Conservation (phyloP, 2,329 filamentous ascomycete genomes). For the Alternaria sp. region DNA sequence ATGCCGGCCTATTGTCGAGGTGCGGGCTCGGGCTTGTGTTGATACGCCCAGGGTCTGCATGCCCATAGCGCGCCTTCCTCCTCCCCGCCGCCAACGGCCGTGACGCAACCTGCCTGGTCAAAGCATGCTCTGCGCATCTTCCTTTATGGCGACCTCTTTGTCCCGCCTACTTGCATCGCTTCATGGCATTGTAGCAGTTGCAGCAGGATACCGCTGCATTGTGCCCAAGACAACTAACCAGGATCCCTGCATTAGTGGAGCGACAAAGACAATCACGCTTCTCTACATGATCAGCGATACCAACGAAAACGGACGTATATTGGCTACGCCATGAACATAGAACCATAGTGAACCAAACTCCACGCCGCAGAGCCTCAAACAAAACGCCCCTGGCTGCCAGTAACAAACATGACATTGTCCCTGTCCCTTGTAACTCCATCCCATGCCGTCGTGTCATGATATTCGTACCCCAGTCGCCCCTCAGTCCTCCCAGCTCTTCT, state of each 20-base stretch:
- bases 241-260: neutral
- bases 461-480: conserved; percentile 1
- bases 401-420: conserved; percentile 16
- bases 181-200: neutral
- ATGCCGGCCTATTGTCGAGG: conserved; percentile 18
- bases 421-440: conserved; percentile 26
- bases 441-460: conserved; percentile 22
- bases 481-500: conserved; percentile 98
- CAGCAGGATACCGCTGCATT: neutral
- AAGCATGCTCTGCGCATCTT: neutral
- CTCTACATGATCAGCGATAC: neutral
- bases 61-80: conserved; percentile 30
- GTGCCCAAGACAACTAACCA: neutral
- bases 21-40: conserved; percentile 25
- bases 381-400: conserved; percentile 9
- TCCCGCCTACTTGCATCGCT: neutral
- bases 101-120: conserved; percentile 17
- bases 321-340: conserved; percentile 16
- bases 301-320: neutral
- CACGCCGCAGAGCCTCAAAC: conserved; percentile 29
- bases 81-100: conserved; percentile 19
- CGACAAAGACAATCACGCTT: neutral
- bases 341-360: conserved; percentile 25
- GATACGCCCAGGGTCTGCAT: conserved; percentile 22
- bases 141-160: neutral